These are phyloP conservation scores for Fusarium xylarioides DNA, from an alignment of 2,329 filamentous ascomycete species.

Conservation along the genomic window DNA sequence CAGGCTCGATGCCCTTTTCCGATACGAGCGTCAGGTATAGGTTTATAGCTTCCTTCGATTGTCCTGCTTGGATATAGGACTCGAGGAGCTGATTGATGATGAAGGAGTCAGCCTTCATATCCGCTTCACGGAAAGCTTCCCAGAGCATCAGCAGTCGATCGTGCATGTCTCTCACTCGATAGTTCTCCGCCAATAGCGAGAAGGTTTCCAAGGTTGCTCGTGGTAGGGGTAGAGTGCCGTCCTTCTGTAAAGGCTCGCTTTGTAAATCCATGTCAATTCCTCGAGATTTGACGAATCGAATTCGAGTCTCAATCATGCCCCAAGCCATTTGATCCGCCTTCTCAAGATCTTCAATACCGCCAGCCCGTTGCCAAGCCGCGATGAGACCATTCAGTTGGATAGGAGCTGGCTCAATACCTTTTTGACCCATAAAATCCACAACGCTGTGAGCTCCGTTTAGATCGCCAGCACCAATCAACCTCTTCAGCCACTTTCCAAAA, in stretches of 20 bases:
- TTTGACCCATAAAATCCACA: constrained; percentile 77
- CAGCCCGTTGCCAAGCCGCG: constrained; percentile 77
- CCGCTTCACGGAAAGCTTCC: constrained; percentile 67
- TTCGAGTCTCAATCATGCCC: constrained; percentile 77
- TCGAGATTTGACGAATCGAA: constrained; percentile 67
- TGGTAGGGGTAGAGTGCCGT: constrained; percentile 50
- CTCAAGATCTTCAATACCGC: constrained; percentile 60
- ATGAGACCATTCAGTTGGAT: constrained; percentile 86
- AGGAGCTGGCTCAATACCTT: constrained; percentile 72
- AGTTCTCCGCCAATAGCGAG: constrained; percentile 76
- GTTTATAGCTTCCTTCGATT: constrained; percentile 61
- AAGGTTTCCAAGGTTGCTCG: constrained; percentile 81
- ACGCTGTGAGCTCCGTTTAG: constrained; percentile 77
- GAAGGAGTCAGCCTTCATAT: constrained; percentile 74
- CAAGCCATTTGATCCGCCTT: constrained; percentile 76
- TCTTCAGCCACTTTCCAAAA: constrained; percentile 88
- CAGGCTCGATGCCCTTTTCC: constrained; percentile 62
- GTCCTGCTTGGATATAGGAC: constrained; percentile 68
- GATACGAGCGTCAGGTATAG: constrained; percentile 65
- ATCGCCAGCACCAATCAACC: constrained; percentile 77
- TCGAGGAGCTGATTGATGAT: constrained; percentile 83
- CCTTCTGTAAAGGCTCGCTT: background rate
- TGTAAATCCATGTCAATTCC: constrained; percentile 24
- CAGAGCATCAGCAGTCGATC: constrained; percentile 67
- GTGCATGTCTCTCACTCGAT: constrained; percentile 69